Evolutionary conservation across 164 flowering plant genomes (phyloP).

Genomic region (Stephania cephalantha): DNA sequence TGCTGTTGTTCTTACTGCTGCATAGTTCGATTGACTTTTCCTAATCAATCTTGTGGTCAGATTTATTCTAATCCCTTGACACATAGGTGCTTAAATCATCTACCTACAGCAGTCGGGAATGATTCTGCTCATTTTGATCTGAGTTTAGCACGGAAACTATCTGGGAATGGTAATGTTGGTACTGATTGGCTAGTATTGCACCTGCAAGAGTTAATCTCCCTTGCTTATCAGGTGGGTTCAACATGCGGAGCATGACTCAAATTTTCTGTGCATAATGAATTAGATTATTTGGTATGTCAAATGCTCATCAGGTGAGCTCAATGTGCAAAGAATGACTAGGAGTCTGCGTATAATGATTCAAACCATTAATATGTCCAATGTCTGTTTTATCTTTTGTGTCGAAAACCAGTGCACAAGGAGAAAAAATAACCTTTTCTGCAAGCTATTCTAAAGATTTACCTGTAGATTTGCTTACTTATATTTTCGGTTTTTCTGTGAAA

Average conservation of each 20-base stretch:
- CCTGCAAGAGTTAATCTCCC: constrained; percentile 75
- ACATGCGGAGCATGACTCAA: background rate
- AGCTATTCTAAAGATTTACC: no score
- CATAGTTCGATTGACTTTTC: background rate
- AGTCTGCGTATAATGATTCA: no score
- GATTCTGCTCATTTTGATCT: constrained; percentile 88
- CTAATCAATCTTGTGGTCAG: background rate
- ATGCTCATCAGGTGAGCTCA: no score
- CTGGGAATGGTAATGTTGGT: constrained; percentile 22
- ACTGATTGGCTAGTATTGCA: constrained; percentile 88
- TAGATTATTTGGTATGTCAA: no score
- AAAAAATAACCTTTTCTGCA: no score
- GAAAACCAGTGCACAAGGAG: no score
- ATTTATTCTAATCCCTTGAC: background rate
- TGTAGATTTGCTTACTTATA: no score
- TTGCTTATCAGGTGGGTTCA: constrained; percentile 84
- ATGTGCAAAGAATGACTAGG: no score
- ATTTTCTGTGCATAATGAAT: no score
- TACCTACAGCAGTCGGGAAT: constrained; percentile 82
- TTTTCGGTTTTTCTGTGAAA: no score
- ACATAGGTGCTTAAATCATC: constrained; percentile 74
- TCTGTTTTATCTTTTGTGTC: no score
- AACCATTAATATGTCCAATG: no score
- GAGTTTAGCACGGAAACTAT: constrained; percentile 52
- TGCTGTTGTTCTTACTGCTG: background rate